Evolutionary conservation across 371 early-diverging fungal species (phyloP), one percentile per base, ranked within the genome.

Genomic region (Neoconidiobolus thromboides): DNA sequence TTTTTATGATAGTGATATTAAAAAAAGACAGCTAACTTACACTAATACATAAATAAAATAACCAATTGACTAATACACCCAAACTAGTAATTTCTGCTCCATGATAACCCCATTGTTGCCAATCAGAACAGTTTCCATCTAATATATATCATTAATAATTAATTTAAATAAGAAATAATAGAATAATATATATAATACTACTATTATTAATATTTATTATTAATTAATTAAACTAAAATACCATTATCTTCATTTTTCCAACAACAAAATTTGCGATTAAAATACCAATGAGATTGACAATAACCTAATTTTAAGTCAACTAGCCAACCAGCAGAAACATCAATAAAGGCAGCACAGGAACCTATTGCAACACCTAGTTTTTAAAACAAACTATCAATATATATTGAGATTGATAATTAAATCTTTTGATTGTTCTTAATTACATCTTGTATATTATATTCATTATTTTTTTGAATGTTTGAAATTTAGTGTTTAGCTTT

Each of bases 241-340:
- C 77, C 73, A 67, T 71, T 66, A 43, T 71, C 68, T 67, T 74
- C 79, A 7, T 81, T 73, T 58, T 82, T 81, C 91, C 91, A 93
- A 67, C 96, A 96, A 70, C 96, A 96, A 71, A 95, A 96, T 68
- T 91, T 88, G 65, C 86, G 81, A 68, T 88, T 92, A 48, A 96
- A 68, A 84, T 93, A 96, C 85, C 93, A 95, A 0, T 78, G 86
- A n/a, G 70, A 79, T 2, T 71, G 69, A 65, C 97, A 96, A 65
- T 83, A 86, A 0, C 97, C 97, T 2, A 81, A 55, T 64, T 92
- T 89, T 48, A 87, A 71, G 67, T 89, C 89, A 48, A 83, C 82
- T 6, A 96, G 73, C 83, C 86, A 87, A 55, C 83, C 83, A 14
- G 88, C 83, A n/a, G 76, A 75, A 50, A 95, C 86, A 59, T 91